A percentile compares a stretch with the other conserved stretches of the same genome.
phyloP scores from a whole-genome alignment of 257 asterid genomes.

The Fraxinus pennsylvanica region DNA sequence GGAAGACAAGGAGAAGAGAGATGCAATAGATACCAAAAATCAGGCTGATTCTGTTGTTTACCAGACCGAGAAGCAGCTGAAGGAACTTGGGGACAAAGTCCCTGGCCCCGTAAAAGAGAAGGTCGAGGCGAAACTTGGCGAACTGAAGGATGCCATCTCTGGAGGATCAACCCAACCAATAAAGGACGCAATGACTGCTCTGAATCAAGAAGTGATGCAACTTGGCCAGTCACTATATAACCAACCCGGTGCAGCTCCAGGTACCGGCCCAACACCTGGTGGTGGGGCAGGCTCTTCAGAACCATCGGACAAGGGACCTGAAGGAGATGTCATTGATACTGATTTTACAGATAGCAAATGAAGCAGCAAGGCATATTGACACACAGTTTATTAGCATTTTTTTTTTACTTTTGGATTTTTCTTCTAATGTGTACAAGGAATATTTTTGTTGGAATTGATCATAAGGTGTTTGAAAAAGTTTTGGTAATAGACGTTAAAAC shows the following conservation, averaged over 20 bases:
- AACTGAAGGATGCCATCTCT: background rate
- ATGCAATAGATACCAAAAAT: conserved; percentile 21
- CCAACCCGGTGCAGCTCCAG: conserved; percentile 16
- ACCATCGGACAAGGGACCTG: background rate
- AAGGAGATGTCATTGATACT: background rate
- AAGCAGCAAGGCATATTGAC: no score
- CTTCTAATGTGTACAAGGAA: no score
- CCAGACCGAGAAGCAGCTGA: conserved; percentile 21
- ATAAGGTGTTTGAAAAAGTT: no score
- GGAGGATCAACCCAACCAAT: conserved; percentile 9
- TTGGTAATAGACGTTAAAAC: no score
- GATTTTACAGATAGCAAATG: no score
- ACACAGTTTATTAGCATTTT: no score
- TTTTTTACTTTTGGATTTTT: no score
- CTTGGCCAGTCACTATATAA: conserved; percentile 22
- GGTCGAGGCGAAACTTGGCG: no score
- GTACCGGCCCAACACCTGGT: conserved; percentile 14
- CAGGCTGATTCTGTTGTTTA: conserved; percentile 18
- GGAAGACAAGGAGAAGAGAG: conserved; percentile 25
- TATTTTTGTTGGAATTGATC: no score
- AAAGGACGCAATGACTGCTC: conserved; percentile 14
- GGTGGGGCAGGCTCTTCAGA: conserved; percentile 7
- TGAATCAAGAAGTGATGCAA: conserved; percentile 21
- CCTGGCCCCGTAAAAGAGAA: no score
- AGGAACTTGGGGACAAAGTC: conserved; percentile 1